phyloP scores from a whole-genome alignment of 805 yeast species.

The Diddensiella transvaalensis region DNA sequence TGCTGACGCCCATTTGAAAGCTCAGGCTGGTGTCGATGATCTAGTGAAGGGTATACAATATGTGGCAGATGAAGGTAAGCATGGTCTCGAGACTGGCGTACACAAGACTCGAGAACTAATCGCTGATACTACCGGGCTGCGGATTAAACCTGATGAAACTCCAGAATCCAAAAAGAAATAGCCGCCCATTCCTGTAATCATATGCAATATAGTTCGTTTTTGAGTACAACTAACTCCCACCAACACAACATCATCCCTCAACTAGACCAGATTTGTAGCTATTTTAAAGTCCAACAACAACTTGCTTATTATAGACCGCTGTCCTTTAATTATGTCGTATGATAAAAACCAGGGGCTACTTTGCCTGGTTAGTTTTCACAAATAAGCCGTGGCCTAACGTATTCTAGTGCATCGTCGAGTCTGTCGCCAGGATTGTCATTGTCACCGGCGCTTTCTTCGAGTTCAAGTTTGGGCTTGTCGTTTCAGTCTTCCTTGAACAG shows the following conservation, averaged over 20 bases:
- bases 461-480: background rate
- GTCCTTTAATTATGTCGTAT: background rate
- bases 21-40: constrained; percentile 44
- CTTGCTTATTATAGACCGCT: too few species aligned
- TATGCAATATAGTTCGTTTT: too few species aligned
- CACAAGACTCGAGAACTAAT: constrained; percentile 42
- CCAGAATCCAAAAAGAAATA: constrained; percentile 21
- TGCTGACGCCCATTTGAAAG: constrained; percentile 56
- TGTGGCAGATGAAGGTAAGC: constrained; percentile 38
- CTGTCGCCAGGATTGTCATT: constrained; percentile 4
- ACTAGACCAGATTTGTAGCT: too few species aligned
- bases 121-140: constrained; percentile 62
- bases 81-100: constrained; percentile 39
- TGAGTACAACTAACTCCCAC: too few species aligned
- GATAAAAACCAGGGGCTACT: too few species aligned
- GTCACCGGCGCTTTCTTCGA: constrained; percentile 1
- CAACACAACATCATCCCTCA: too few species aligned
- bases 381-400: too few species aligned
- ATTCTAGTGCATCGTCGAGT: background rate
- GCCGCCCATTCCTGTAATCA: too few species aligned
- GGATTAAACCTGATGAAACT: constrained; percentile 60
- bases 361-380: too few species aligned
- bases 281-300: too few species aligned
- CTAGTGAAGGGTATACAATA: constrained; percentile 44
- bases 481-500: background rate